Base-by-base conservation (phyloP, 257 asterid genomes). In the Prunella vulgaris region DNA sequence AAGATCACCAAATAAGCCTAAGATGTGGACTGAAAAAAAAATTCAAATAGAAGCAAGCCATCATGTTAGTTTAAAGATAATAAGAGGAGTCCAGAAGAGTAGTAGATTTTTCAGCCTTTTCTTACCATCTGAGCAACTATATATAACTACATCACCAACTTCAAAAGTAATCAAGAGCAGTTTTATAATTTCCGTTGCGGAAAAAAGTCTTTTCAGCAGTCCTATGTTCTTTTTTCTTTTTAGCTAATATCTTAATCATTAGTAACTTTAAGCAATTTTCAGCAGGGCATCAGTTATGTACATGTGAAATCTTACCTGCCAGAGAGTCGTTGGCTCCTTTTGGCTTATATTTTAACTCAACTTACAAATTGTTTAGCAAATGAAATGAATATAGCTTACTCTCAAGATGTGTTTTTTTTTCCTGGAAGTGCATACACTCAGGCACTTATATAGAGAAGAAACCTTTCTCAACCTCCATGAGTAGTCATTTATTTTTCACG, bases 1-100 rank as follows among this genome's bases (percentile, higher is more conserved):
- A 70, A 77, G 77, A 67, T 82, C 92, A 71, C 96, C 96, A 32
- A 71, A 85, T 74, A 85, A 76, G 76, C 98, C 98, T 42, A 89
- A 86, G 78, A 67, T 92, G 66, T 92, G 98, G 98, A 92, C 98
- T 10, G 98, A 92, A 78, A 13, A 46, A 22, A 32, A 1, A n/a
- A n/a, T n/a, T 67, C 32, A 12, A 6, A 32, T 66, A 24, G 42
- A 67, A 67, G 46, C 14, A 33, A 14, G 14, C 33, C 35, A 20
- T 52, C 14, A 52, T 66, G 32, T 51, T 51, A 66, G 30, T 52
- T 51, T 66, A 66, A 17, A 49, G 72, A 51, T 59, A 17, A 12
- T 57, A 28, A 60, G 46, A 58, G 40, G 12, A n/a, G n/a, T n/a
- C n/a, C n/a, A n/a, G n/a, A 17, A 44, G 7, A 25, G 27, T 22